phyloP scores from a whole-genome alignment of 768 basidiomycete genomes.

The Hygrophoropsis aurantiaca region DNA sequence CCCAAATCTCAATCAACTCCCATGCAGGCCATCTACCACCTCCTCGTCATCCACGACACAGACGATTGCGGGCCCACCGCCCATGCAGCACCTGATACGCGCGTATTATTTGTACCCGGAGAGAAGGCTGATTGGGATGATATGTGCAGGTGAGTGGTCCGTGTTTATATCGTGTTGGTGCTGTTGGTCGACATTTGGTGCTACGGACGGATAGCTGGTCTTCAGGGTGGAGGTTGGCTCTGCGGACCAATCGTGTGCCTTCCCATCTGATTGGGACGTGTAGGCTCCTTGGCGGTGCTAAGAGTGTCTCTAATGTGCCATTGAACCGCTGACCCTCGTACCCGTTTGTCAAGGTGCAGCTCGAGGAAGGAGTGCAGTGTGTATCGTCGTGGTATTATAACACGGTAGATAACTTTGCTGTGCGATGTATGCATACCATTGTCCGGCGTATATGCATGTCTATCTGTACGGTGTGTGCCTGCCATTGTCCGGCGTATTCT shows the following conservation, averaged over 20 bases:
- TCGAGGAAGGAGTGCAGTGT: constrained; percentile 43
- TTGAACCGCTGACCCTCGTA: constrained; percentile 80
- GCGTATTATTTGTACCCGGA: constrained; percentile 37
- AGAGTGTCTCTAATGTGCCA: constrained; percentile 57
- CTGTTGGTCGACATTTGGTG: not conserved
- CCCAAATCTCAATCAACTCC: constrained; percentile 2
- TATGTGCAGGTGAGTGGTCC: constrained; percentile 66
- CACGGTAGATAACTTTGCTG: too few relatives aligned
- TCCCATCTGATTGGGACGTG: not conserved
- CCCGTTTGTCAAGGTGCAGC: constrained; percentile 60
- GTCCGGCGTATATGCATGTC: too few relatives aligned
- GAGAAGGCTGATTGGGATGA: constrained; percentile 68
- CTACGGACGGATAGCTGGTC: too few relatives aligned
- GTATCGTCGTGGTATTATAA: not conserved
- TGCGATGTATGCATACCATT: too few relatives aligned
- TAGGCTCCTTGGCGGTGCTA: constrained; percentile 71
- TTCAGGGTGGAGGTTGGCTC: not conserved
- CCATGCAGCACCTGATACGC: constrained; percentile 63
- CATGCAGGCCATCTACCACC: constrained; percentile 63
- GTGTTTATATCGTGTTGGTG: too few relatives aligned
- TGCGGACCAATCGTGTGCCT: not conserved
- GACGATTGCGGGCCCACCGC: constrained; percentile 57
- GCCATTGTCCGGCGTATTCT: too few relatives aligned
- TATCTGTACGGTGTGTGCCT: too few relatives aligned
- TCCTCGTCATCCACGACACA: constrained; percentile 72